Conservation (phyloP, 306 rosid species). For the Hylodesmum podocarpum region DNA sequence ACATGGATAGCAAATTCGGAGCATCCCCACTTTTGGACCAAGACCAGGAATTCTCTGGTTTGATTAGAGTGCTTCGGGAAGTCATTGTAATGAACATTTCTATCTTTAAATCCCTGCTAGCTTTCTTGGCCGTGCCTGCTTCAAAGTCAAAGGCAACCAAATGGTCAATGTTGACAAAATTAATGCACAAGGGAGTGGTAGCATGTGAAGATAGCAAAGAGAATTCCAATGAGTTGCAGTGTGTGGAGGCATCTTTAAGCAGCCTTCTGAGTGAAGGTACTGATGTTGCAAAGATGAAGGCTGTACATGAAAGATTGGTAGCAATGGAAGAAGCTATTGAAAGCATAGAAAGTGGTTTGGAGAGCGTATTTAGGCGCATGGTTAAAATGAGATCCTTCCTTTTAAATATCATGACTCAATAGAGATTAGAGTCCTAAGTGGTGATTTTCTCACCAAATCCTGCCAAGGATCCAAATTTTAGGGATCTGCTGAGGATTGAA, state of each 20-base stretch:
- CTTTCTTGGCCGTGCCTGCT: slow-evolving; percentile 35
- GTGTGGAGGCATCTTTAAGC: slow-evolving; percentile 40
- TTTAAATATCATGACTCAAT: slow-evolving; percentile 59
- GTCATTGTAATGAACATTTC: slow-evolving; percentile 35
- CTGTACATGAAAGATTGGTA: slow-evolving; percentile 35
- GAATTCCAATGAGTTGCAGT: slow-evolving; percentile 37
- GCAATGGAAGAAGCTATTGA: slow-evolving; percentile 50
- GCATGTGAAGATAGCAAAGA: slow-evolving; percentile 34
- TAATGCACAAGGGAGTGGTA: slow-evolving; percentile 44
- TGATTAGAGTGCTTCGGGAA: slow-evolving; percentile 41
- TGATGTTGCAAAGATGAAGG: slow-evolving; percentile 35
- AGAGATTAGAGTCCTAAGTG: neutral
- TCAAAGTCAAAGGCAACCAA: slow-evolving; percentile 33
- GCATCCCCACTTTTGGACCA: neutral
- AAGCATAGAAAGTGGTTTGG: slow-evolving; percentile 54
- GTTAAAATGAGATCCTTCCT: slow-evolving; percentile 54
- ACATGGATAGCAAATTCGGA: slow-evolving; percentile 42
- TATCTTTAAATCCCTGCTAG: slow-evolving; percentile 42
- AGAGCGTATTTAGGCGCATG: slow-evolving; percentile 49
- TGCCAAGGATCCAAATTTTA: neutral
- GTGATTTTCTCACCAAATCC: neutral
- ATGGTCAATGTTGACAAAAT: slow-evolving; percentile 44
- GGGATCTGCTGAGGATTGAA: neutral
- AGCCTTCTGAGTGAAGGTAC: neutral
- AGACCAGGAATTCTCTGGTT: slow-evolving; percentile 35